Evolutionary conservation across 306 rosid genomes (phyloP).

Genomic region (Datisca glomerata): DNA sequence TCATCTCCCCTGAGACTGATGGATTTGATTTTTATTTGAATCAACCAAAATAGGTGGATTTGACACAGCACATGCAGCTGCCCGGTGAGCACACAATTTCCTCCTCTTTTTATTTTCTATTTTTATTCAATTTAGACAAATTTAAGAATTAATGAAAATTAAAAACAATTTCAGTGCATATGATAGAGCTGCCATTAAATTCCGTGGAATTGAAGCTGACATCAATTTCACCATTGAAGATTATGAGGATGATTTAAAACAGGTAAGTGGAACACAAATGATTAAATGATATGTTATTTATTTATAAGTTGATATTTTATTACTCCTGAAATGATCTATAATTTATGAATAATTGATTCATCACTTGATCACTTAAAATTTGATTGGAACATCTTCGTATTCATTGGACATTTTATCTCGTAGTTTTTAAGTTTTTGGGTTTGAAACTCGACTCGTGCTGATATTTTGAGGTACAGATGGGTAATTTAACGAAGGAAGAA

Average conservation of each 20-base stretch:
- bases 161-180: constrained; percentile 55
- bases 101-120: constrained; percentile 8
- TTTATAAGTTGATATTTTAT: too few species aligned
- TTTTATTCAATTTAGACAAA: background rate
- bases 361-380: too few species aligned
- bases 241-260: constrained; percentile 90
- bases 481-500: constrained; percentile 85
- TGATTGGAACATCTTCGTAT: too few species aligned
- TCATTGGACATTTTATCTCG: too few species aligned
- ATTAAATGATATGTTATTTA: too few species aligned
- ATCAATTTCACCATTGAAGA: constrained; percentile 84
- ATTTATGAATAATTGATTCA: too few species aligned
- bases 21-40: constrained; percentile 16
- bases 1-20: constrained; percentile 30
- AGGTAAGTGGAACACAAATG: too few species aligned
- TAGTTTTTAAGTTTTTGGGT: too few species aligned
- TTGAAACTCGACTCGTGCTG: background rate
- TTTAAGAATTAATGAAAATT: too few species aligned
- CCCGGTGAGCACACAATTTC: constrained; percentile 55
- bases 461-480: constrained; percentile 41
- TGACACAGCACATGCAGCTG: constrained; percentile 99
- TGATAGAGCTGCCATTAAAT: constrained; percentile 96
- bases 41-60: constrained; percentile 74
- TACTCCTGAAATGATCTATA: too few species aligned
- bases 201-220: constrained; percentile 93